A percentile compares a stretch with the other conserved stretches of the same genome.
These are phyloP conservation scores for Wallacemonas sp. DNA, from an alignment of 208 protist genomes.

Conservation along the genomic window DNA sequence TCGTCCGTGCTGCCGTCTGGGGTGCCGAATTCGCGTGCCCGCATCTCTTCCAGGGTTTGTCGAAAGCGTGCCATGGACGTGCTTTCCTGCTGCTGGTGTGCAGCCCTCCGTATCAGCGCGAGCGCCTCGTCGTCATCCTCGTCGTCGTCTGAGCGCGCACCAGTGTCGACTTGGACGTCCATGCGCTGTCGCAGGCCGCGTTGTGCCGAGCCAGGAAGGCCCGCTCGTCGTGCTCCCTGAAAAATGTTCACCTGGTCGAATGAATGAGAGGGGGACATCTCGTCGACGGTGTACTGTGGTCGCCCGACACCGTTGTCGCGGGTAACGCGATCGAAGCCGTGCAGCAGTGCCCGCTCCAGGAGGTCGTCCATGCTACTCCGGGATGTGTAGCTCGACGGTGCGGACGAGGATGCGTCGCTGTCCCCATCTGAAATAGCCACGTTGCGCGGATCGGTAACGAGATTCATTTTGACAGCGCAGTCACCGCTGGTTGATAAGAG, in stretches of 20 bases:
- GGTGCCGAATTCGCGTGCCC: conserved; percentile 1
- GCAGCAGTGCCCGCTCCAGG: conserved; percentile 31
- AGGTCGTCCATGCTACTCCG: conserved; percentile 40
- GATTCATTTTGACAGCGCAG: conserved; percentile 48
- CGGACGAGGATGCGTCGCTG: conserved; percentile 3
- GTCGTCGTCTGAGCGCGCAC: not conserved
- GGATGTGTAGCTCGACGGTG: conserved; percentile 15
- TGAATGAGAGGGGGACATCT: not conserved
- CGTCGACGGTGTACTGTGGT: not conserved
- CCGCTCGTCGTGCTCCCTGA: not conserved
- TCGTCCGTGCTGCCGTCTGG: not conserved
- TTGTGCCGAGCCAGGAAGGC: not conserved
- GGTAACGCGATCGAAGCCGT: not conserved
- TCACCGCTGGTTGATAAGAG: too few species aligned
- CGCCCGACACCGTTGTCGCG: not conserved
- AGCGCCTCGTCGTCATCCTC: conserved; percentile 1
- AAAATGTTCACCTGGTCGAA: conserved; percentile 16
- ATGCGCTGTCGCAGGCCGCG: conserved; percentile 3
- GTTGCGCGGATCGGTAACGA: conserved; percentile 35
- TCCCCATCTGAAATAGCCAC: conserved; percentile 41
- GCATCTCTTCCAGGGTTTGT: conserved; percentile 15
- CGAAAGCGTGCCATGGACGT: conserved; percentile 19
- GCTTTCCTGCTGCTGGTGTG: not conserved
- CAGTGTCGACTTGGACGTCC: conserved; percentile 11
- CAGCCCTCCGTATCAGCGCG: not conserved